Evolutionary conservation across 352 stramenopile species (phyloP).

Genomic region (Phytophthora sansomeana): DNA sequence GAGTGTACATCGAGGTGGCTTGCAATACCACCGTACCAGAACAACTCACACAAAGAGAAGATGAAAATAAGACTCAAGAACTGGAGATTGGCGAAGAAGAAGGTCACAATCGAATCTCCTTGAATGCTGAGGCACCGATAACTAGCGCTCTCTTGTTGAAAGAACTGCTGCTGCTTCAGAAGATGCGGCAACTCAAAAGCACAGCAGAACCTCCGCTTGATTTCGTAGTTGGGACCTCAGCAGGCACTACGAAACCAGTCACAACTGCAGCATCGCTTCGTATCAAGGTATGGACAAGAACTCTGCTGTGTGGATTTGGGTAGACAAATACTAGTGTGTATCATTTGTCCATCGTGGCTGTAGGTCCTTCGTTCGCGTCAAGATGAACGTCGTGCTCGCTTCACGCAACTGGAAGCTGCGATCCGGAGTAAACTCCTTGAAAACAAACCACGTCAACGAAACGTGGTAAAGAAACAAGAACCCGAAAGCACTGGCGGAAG

Average conservation of each 20-base stretch:
- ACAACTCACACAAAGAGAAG: background rate
- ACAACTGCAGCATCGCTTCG: constrained; percentile 51
- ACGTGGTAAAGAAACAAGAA: background rate
- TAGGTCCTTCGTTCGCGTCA: constrained; percentile 52
- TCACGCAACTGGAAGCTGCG: constrained; percentile 32
- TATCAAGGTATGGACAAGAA: constrained; percentile 42
- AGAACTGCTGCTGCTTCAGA: constrained; percentile 50
- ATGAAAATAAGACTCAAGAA: background rate
- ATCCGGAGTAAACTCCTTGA: constrained; percentile 28
- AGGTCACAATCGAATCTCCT: background rate
- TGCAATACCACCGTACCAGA: background rate
- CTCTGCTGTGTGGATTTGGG: too few species aligned
- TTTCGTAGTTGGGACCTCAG: constrained; percentile 44
- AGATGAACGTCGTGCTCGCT: constrained; percentile 35
- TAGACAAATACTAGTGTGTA: too few species aligned
- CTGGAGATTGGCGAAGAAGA: constrained; percentile 9
- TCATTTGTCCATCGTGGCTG: too few species aligned
- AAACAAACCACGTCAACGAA: background rate
- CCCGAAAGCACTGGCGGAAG: background rate
- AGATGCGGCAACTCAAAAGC: constrained; percentile 37
- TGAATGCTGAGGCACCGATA: background rate
- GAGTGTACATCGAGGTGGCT: constrained; percentile 25
- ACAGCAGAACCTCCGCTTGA: constrained; percentile 38
- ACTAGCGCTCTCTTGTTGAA: constrained; percentile 38
- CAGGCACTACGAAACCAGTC: constrained; percentile 38